Evolutionary conservation across 129 eudicot genomes (phyloP).

Genomic region (Centella asiatica): DNA sequence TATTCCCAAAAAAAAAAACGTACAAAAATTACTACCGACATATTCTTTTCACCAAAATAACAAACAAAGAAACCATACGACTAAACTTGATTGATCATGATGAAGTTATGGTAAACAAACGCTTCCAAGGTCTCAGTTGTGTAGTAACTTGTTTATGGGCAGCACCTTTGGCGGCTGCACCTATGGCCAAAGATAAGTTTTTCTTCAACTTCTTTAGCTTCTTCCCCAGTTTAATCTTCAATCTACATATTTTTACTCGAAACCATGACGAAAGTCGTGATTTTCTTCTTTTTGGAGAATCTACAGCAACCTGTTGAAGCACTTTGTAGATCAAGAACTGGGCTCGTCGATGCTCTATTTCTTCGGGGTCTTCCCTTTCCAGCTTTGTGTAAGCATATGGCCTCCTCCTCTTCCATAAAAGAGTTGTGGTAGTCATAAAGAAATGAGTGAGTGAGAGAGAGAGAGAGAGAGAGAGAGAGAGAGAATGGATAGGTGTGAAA

Average conservation of each 20-base stretch:
- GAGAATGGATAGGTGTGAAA: too few species aligned
- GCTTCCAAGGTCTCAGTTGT: slow-evolving; percentile 26
- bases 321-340: slow-evolving; percentile 44
- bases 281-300: not conserved
- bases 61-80: too few species aligned
- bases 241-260: slow-evolving; percentile 19
- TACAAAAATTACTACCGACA: too few species aligned
- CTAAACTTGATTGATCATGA: too few species aligned
- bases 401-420: slow-evolving; percentile 21
- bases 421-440: too few species aligned
- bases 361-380: slow-evolving; percentile 28
- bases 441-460: too few species aligned
- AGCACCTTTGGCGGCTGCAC: slow-evolving; percentile 24
- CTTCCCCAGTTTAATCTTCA: slow-evolving; percentile 35
- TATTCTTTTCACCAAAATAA: too few species aligned
- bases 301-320: slow-evolving; percentile 22
- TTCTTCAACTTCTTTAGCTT: slow-evolving; percentile 29
- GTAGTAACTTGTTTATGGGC: slow-evolving; percentile 19
- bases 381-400: slow-evolving; percentile 26
- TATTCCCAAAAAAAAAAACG: too few species aligned
- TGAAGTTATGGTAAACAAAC: slow-evolving; percentile 23
- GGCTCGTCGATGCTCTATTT: slow-evolving; percentile 20
- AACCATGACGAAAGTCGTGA: slow-evolving; percentile 25
- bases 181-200: not conserved
- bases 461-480: too few species aligned